A percentile compares a stretch with the other conserved stretches of the same genome.
Conservation (phyloP, 179 eudicot species). For the Silene noctiflora region DNA sequence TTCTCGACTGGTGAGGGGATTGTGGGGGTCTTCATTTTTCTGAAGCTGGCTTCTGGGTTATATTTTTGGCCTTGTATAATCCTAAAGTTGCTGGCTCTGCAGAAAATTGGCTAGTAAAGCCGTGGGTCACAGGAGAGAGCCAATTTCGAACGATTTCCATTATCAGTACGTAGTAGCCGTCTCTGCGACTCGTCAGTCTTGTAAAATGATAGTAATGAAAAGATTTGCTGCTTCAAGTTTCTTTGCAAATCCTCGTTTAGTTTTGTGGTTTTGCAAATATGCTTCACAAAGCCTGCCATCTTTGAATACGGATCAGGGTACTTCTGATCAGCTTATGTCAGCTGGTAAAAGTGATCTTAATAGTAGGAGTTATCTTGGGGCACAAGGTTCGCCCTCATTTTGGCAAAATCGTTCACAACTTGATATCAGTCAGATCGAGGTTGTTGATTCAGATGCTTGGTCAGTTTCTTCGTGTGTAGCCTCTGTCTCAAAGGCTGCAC, state of each 20-base stretch:
- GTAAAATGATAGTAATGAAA: constrained; percentile 28
- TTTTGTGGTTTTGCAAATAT: constrained; percentile 15
- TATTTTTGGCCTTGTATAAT: background rate
- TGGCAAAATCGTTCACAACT: constrained; percentile 24
- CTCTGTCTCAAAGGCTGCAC: constrained; percentile 37
- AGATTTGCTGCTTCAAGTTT: constrained; percentile 24
- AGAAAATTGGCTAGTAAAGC: constrained; percentile 8
- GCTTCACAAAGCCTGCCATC: constrained; percentile 22
- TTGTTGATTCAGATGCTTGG: constrained; percentile 69
- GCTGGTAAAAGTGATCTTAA: constrained; percentile 14
- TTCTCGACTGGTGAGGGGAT: background rate
- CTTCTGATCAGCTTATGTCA: constrained; percentile 8
- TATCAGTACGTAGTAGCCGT: background rate
- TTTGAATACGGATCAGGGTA: constrained; percentile 15
- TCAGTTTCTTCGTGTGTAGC: constrained; percentile 52
- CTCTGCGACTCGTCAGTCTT: background rate
- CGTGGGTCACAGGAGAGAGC: background rate
- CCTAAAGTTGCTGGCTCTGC: constrained; percentile 8
- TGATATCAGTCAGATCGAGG: constrained; percentile 43
- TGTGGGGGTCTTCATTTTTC: background rate
- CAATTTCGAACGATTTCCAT: background rate
- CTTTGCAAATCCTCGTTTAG: constrained; percentile 11
- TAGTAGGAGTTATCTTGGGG: constrained; percentile 16
- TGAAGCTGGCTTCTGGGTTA: background rate
- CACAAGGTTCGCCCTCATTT: constrained; percentile 33